Evolutionary conservation across 495 filamentous ascomycete species (phyloP).

Genomic region (Podospora appendiculata): DNA sequence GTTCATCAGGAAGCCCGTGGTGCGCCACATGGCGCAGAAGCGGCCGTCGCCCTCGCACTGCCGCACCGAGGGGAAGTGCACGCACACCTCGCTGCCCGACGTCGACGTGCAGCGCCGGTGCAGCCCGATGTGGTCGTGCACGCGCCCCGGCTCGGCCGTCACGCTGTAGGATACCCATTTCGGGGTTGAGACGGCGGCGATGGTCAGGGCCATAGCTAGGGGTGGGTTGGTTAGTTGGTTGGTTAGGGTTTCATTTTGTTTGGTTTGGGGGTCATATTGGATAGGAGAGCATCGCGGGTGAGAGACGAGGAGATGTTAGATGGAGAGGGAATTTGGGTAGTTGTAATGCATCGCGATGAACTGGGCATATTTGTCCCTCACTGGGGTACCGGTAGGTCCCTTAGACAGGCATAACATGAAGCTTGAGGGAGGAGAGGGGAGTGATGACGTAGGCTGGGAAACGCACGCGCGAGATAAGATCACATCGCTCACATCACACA

Average conservation of each 20-base stretch:
- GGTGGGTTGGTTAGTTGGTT: neutral
- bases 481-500: neutral
- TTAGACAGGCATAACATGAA: no score
- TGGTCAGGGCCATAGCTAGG: slow-evolving; percentile 67
- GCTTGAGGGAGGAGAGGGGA: neutral
- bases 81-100: slow-evolving; percentile 19
- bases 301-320: no score
- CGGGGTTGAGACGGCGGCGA: slow-evolving; percentile 65
- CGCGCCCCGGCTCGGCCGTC: slow-evolving; percentile 41
- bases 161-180: slow-evolving; percentile 73
- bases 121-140: slow-evolving; percentile 67
- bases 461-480: neutral
- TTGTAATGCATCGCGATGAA: no score
- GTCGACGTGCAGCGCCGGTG: slow-evolving; percentile 62
- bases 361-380: no score
- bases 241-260: neutral
- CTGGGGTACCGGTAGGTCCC: no score
- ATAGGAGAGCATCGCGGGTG: neutral
- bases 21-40: slow-evolving; percentile 91
- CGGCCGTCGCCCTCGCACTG: slow-evolving; percentile 52
- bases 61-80: slow-evolving; percentile 56
- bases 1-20: slow-evolving; percentile 77
- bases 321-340: no score
- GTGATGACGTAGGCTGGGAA: neutral
- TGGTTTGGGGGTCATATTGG: neutral